Conservation (phyloP, 805 yeast species). For the Myxozyma lipomycoides region DNA sequence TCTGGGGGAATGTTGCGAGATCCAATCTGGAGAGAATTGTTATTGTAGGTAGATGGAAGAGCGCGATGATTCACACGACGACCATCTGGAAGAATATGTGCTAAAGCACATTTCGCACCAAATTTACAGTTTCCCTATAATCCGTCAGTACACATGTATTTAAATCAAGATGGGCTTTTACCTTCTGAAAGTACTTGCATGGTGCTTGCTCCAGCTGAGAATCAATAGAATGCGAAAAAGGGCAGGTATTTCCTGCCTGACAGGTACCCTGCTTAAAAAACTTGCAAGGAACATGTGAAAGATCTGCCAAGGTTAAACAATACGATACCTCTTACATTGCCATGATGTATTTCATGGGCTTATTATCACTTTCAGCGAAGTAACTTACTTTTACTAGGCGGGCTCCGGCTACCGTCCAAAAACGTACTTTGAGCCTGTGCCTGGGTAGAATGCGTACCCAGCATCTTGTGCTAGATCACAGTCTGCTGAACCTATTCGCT, state of each 20-base stretch:
- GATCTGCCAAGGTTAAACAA: no score
- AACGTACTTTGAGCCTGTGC: slow-evolving; percentile 12
- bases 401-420: slow-evolving; percentile 26
- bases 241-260: slow-evolving; percentile 90
- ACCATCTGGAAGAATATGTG: slow-evolving; percentile 86
- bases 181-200: slow-evolving; percentile 86
- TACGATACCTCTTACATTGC: no score
- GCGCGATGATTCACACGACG: slow-evolving; percentile 57
- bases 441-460: slow-evolving; percentile 10
- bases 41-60: slow-evolving; percentile 10
- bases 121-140: slow-evolving; percentile 84
- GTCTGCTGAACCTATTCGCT: no score
- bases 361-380: no score
- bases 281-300: slow-evolving; percentile 95
- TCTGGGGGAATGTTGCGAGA: slow-evolving; percentile 24
- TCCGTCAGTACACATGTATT: neutral
- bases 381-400: slow-evolving; percentile 29
- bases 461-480: no score
- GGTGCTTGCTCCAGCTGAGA: slow-evolving; percentile 51
- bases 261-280: slow-evolving; percentile 89
- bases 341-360: no score
- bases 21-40: slow-evolving; percentile 21
- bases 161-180: neutral
- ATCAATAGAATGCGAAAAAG: slow-evolving; percentile 77
- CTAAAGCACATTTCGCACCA: slow-evolving; percentile 90